phyloP scores from a whole-genome alignment of 2,329 filamentous ascomycete genomes.

The Ascocoryne sarcoides region DNA sequence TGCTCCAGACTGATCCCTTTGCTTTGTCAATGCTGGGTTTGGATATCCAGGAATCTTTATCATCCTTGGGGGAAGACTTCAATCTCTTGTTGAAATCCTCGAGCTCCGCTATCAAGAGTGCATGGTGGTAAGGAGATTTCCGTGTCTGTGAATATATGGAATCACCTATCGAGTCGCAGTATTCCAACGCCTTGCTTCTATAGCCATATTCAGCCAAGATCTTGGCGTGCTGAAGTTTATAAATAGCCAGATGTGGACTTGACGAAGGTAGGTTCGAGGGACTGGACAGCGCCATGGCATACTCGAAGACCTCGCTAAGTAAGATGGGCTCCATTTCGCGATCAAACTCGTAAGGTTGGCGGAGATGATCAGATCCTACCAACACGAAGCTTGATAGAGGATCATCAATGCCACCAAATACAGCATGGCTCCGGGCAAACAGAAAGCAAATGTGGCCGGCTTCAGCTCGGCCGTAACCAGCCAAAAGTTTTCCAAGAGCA shows the following conservation, averaged over 20 bases:
- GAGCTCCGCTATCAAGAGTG: conserved; percentile 61
- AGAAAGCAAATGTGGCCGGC: conserved; percentile 92
- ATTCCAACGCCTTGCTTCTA: conserved; percentile 75
- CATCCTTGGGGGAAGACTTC: conserved; percentile 76
- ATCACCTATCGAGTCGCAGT: conserved; percentile 75
- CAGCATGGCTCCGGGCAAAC: conserved; percentile 62
- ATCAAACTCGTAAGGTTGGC: conserved; percentile 61
- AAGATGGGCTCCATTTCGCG: conserved; percentile 80
- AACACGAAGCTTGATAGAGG: conserved; percentile 69
- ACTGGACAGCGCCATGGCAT: conserved; percentile 65
- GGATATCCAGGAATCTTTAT: conserved; percentile 78
- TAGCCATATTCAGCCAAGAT: conserved; percentile 76
- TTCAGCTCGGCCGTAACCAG: conserved; percentile 78
- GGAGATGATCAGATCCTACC: conserved; percentile 73
- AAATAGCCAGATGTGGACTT: conserved; percentile 76
- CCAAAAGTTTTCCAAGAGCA: conserved; percentile 72
- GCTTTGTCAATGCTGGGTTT: conserved; percentile 96
- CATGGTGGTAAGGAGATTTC: conserved; percentile 79
- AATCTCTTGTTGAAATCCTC: conserved; percentile 79
- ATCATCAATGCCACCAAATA: conserved; percentile 81
- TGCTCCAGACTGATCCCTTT: conserved; percentile 79
- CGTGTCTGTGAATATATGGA: conserved; percentile 71
- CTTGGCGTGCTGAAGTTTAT: conserved; percentile 85
- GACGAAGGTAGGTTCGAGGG: conserved; percentile 44
- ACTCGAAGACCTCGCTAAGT: conserved; percentile 95